Evolutionary conservation across 2,329 filamentous ascomycete genomes (phyloP), one percentile per base, ranked within the genome.

Genomic region (Cephalotrichum gorgonifer): DNA sequence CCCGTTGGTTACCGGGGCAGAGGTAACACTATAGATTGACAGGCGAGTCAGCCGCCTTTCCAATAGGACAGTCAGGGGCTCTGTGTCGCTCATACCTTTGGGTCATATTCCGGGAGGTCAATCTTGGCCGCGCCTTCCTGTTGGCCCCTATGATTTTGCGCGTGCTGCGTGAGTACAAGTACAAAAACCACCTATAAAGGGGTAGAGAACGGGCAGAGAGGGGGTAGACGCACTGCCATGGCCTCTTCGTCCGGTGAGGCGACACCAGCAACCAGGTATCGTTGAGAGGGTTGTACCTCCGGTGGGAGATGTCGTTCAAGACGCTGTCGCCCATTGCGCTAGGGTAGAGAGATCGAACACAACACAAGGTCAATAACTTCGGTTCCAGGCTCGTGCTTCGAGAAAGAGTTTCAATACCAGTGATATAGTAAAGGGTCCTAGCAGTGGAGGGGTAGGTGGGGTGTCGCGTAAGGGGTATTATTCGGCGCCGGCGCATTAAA

Each of bases 221-320:
- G 14, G 28, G 30, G 44, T 52, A 27, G 9, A 73, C 86, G 78
- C 73, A 95, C 88, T 96, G 93, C 93, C 93, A 98, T 60, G 93
- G 93, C 55, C 93, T 79, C 78, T 97, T 97, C 48, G 90, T 97
- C 49, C 93, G 77, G 67, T 98, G 93, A 53, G 93, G 93, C 15
- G 93, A 97, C 14, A 98, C 93, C 33, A 98, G 78, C 52, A 98
- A 78, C 85, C 90, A 95, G 53, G 85, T 88, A 53, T 88, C 89
- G 55, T 87, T 85, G 53, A 98, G 75, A 48, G 88, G 87, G 64
- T 98, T 98, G 67, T 86, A 97, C 64, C 93, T 85, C 59, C 93
- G 78, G 64, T 98, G 93, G 39, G 93, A 95, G 60, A 98, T 97
- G 65, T 98, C 91, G 73, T 97, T 83, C 46, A 98, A 81, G 45